Evolutionary conservation across 331 rosid species (phyloP).

Genomic region (Cydonia oblonga): DNA sequence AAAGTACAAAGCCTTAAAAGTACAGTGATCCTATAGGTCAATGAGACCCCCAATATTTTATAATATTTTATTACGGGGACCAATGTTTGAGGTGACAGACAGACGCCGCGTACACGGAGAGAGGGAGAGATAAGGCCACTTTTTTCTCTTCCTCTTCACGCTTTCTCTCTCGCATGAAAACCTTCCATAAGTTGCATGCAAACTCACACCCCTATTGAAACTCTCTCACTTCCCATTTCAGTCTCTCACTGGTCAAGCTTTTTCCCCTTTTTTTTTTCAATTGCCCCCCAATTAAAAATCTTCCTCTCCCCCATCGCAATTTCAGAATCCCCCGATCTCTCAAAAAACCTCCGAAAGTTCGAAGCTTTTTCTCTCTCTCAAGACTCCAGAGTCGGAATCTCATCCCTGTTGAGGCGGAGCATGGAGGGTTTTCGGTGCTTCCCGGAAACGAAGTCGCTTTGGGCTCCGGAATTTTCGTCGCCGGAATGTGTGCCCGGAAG

Average conservation of each 20-base stretch:
- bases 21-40: background rate
- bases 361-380: background rate
- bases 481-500: background rate
- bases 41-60: too few species aligned
- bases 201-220: conserved; percentile 4
- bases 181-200: conserved; percentile 65
- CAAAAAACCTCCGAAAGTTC: conserved; percentile 3
- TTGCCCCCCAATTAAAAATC: background rate
- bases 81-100: background rate
- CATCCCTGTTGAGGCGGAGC: background rate
- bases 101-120: background rate
- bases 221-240: background rate
- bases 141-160: background rate
- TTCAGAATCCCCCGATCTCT: background rate
- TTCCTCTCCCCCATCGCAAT: background rate
- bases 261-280: background rate
- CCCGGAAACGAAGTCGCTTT: background rate
- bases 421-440: background rate
- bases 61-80: background rate
- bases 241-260: conserved; percentile 1
- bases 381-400: background rate
- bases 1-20: background rate
- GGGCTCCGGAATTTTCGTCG: background rate
- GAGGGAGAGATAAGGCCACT: background rate
- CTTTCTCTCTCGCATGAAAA: conserved; percentile 24